Evolutionary conservation across 2,329 filamentous ascomycete species (phyloP).

Genomic region (Fusarium albidum): DNA sequence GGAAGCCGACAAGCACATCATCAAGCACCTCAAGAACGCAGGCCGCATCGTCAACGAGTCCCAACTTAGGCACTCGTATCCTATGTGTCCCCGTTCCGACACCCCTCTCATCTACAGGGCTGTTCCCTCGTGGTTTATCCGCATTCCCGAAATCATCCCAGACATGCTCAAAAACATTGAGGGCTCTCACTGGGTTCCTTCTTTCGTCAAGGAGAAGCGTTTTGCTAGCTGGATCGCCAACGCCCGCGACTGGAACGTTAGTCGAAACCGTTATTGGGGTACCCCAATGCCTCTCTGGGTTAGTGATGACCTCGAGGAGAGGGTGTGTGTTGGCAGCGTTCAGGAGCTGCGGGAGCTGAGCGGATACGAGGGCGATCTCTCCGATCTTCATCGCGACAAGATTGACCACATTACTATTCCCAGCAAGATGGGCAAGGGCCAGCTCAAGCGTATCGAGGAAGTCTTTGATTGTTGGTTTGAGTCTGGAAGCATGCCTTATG

Average conservation of each 20-base stretch:
- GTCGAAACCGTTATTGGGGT: conserved; percentile 93
- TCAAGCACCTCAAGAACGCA: conserved; percentile 82
- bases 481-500: conserved; percentile 95
- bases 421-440: conserved; percentile 85
- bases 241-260: conserved; percentile 95
- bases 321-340: conserved; percentile 85
- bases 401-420: conserved; percentile 95
- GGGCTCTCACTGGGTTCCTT: conserved; percentile 89
- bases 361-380: conserved; percentile 83
- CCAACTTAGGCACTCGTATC: conserved; percentile 90
- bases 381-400: conserved; percentile 90
- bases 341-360: conserved; percentile 85
- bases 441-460: conserved; percentile 81
- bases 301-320: conserved; percentile 86
- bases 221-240: conserved; percentile 93
- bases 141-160: conserved; percentile 82
- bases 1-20: conserved; percentile 89
- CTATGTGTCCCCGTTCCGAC: conserved; percentile 94
- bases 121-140: conserved; percentile 94
- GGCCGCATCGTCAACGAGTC: conserved; percentile 85
- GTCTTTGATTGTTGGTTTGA: conserved; percentile 99
- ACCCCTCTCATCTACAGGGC: conserved; percentile 93
- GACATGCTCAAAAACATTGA: conserved; percentile 92
- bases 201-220: conserved; percentile 87
- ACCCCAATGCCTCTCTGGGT: conserved; percentile 93